Percentiles rank a stretch among this genome's conserved stretches.
Conservation (phyloP, 306 rosid genomes). For the Cucumis melo region DNA sequence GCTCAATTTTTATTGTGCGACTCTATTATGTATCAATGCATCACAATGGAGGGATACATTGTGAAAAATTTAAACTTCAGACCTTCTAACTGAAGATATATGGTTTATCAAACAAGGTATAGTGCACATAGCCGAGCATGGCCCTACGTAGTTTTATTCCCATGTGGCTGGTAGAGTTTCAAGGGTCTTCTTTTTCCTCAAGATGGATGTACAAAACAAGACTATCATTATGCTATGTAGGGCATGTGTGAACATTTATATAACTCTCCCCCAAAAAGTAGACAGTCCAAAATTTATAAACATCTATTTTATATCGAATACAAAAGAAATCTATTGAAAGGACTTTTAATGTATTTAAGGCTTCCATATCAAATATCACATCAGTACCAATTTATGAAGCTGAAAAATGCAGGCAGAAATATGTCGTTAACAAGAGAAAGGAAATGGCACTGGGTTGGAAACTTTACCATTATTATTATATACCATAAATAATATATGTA, state of each 20-base stretch:
- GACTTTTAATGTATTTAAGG: background rate
- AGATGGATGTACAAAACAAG: background rate
- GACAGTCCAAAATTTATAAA: background rate
- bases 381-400: background rate
- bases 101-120: background rate
- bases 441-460: background rate
- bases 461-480: background rate
- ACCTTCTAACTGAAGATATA: no score
- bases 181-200: background rate
- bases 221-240: background rate
- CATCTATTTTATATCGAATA: background rate
- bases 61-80: background rate
- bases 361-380: background rate
- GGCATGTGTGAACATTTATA: background rate
- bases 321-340: background rate
- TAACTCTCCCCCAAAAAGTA: no score
- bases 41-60: background rate
- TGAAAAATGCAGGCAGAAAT: background rate
- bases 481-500: constrained; percentile 10
- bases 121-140: no score
- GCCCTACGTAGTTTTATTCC: background rate
- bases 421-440: background rate
- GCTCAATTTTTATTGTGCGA: no score
- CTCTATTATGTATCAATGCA: no score
- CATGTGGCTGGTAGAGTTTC: background rate